Evolutionary conservation across 495 filamentous ascomycete species (phyloP).

Genomic region (Neurospora intermedia): DNA sequence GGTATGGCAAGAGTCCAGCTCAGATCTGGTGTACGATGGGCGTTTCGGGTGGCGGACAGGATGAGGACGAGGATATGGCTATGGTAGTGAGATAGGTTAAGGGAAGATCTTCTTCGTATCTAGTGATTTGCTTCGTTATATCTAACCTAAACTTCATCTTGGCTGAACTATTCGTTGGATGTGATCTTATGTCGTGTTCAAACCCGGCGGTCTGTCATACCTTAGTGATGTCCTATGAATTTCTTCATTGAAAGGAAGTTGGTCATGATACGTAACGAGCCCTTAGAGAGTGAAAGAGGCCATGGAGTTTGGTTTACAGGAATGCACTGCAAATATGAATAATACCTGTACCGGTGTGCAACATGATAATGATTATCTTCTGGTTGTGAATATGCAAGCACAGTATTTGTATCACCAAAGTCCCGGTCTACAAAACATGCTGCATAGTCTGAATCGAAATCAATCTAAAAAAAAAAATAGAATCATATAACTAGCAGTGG

Average conservation of each 20-base stretch:
- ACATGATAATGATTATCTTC: too few species aligned
- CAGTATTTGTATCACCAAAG: too few species aligned
- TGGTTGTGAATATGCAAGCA: too few species aligned
- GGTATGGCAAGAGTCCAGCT: background rate
- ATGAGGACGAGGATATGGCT: background rate
- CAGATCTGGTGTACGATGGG: background rate
- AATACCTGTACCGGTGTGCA: too few species aligned
- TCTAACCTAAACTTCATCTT: background rate
- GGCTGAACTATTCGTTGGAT: background rate
- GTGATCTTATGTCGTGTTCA: background rate
- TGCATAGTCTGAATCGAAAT: too few species aligned
- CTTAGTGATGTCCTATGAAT: background rate
- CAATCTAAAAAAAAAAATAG: too few species aligned
- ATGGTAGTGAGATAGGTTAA: background rate
- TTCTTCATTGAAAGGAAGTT: background rate
- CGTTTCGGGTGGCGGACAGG: background rate
- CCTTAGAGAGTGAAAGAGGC: too few species aligned
- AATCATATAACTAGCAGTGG: too few species aligned
- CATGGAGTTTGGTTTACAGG: background rate
- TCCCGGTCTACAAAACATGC: too few species aligned
- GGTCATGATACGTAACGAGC: background rate
- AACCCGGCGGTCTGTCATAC: background rate
- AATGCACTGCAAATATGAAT: background rate
- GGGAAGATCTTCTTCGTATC: background rate
- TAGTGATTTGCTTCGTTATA: background rate